Conservation (phyloP, 257 asterid species). For the Rehmannia glutinosa region DNA sequence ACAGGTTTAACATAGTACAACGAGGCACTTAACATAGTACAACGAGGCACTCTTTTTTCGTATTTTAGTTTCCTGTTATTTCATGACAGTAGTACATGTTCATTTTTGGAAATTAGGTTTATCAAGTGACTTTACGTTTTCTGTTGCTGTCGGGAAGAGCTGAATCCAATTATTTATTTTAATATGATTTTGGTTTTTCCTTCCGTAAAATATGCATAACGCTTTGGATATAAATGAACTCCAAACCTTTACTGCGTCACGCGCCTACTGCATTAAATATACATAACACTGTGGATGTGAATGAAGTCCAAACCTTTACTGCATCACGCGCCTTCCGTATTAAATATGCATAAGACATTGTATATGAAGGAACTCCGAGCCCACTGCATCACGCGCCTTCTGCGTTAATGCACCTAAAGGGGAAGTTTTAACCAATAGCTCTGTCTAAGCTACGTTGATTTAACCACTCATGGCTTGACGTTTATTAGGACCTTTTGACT, state of each 20-base stretch:
- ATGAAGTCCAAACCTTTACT: too few species aligned
- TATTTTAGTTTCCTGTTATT: too few species aligned
- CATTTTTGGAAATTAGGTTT: slow-evolving; percentile 5
- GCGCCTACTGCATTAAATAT: not conserved
- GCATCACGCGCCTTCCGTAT: not conserved
- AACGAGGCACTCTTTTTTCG: not conserved
- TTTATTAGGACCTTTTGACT: not conserved
- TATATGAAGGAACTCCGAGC: too few species aligned
- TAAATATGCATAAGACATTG: not conserved
- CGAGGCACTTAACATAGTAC: too few species aligned
- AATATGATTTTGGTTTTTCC: not conserved
- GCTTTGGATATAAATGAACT: not conserved
- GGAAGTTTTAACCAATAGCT: not conserved
- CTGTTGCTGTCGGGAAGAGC: slow-evolving; percentile 16
- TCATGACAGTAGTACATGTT: too few species aligned
- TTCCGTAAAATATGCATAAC: not conserved
- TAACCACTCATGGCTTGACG: not conserved
- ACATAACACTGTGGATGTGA: too few species aligned
- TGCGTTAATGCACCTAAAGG: not conserved
- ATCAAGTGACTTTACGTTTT: slow-evolving; percentile 4
- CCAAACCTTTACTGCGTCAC: not conserved
- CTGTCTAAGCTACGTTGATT: not conserved
- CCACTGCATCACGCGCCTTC: too few species aligned
- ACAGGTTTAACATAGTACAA: not conserved
- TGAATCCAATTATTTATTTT: not conserved